Percentiles rank a stretch among this genome's conserved stretches.
Conservation (phyloP, 2,329 filamentous ascomycete species). For the Juglanconis oblonga region DNA sequence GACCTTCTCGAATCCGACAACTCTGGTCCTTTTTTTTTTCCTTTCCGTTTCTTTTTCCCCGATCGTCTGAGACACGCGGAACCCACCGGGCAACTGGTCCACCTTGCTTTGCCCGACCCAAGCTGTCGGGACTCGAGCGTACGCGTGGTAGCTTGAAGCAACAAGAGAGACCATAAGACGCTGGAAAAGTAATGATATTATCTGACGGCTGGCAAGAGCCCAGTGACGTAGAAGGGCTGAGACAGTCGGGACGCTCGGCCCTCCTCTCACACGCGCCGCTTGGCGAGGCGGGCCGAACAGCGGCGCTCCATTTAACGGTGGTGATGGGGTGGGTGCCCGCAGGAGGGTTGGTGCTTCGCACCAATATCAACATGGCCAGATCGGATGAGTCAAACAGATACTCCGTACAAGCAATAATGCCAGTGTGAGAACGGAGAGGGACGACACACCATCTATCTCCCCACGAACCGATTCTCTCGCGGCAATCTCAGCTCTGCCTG, state of each 20-base stretch:
- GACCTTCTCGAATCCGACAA: no score
- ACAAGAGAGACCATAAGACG: not conserved
- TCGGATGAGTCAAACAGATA: no score
- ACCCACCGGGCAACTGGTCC: not conserved
- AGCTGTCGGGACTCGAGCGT: conserved; percentile 11
- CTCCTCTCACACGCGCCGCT: not conserved
- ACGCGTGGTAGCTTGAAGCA: not conserved
- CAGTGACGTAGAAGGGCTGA: no score
- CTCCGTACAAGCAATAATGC: no score
- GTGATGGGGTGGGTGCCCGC: no score
- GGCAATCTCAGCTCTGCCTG: not conserved
- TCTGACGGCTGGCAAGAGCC: not conserved
- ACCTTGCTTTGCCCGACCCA: conserved; percentile 4
- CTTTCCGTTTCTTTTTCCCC: no score
- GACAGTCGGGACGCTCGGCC: not conserved
- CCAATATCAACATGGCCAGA: no score
- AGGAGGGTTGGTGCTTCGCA: no score
- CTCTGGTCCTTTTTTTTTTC: no score
- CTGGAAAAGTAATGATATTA: not conserved
- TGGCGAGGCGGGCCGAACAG: conserved; percentile 7
- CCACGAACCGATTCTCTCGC: conserved; percentile 1
- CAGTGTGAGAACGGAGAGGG: no score
- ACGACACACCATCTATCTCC: not conserved
- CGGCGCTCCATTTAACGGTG: no score
- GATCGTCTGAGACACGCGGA: conserved; percentile 18